A percentile compares a stretch with the other conserved stretches of the same genome.
Evolutionary conservation across 2,329 filamentous ascomycete genomes (phyloP).

Genomic region (Epichloe elymi): DNA sequence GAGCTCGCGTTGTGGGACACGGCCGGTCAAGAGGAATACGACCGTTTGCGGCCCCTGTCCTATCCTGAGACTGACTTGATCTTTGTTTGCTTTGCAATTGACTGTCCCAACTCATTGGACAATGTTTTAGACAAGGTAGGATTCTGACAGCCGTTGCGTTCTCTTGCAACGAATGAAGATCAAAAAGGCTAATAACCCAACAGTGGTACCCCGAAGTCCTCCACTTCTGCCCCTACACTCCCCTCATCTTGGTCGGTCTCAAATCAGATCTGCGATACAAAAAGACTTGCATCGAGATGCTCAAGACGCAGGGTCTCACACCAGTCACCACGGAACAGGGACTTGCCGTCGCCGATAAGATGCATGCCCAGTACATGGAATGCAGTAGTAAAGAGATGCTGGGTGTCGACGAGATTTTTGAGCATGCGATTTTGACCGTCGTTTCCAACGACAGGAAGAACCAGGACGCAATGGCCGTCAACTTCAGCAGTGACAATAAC

Average conservation of each 20-base stretch:
- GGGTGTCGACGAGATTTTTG: conserved; percentile 94
- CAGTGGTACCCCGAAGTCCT: conserved; percentile 99
- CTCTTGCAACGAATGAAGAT: no score
- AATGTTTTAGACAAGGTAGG: conserved; percentile 97
- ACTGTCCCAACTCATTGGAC: conserved; percentile 94
- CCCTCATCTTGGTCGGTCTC: conserved; percentile 86
- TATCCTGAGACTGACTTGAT: conserved; percentile 97
- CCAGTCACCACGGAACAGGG: conserved; percentile 90
- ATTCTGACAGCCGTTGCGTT: neutral
- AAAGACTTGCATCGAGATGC: conserved; percentile 93
- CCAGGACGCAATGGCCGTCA: conserved; percentile 34
- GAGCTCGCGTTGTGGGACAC: conserved; percentile 98
- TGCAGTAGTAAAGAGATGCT: conserved; percentile 97
- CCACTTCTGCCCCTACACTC: conserved; percentile 96
- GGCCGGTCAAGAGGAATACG: conserved; percentile 96
- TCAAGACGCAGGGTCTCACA: conserved; percentile 93
- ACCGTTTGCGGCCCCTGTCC: conserved; percentile 84
- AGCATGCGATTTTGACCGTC: conserved; percentile 77
- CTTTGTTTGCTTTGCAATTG: conserved; percentile 98
- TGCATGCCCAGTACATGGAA: conserved; percentile 93
- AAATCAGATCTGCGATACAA: conserved; percentile 95
- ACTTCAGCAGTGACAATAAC: conserved; percentile 24
- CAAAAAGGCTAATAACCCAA: conserved; percentile 1
- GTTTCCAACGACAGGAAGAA: conserved; percentile 67
- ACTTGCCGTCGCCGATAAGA: conserved; percentile 74